Conservation (phyloP, 1,284 basidiomycete genomes). For the Microbotryum scabiosae region DNA sequence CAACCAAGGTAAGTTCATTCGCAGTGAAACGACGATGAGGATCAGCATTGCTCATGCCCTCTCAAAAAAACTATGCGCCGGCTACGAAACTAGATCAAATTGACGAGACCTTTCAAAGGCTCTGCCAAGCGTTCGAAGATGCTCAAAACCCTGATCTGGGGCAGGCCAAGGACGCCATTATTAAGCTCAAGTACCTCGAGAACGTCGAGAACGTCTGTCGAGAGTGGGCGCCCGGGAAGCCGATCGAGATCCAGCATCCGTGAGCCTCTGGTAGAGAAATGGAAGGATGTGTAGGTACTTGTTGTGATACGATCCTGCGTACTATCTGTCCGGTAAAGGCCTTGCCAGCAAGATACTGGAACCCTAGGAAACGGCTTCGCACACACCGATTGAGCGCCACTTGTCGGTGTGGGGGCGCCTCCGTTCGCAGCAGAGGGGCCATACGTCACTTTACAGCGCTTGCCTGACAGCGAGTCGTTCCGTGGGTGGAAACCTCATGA, state of each 20-base stretch:
- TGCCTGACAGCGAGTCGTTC: too few relatives aligned
- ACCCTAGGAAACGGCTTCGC: too few relatives aligned
- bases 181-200: slow-evolving; percentile 66
- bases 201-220: slow-evolving; percentile 63
- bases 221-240: slow-evolving; percentile 39
- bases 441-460: too few relatives aligned
- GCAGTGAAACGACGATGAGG: background rate
- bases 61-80: background rate
- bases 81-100: slow-evolving; percentile 49
- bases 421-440: too few relatives aligned
- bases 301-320: too few relatives aligned
- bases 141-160: slow-evolving; percentile 51
- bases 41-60: background rate
- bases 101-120: slow-evolving; percentile 44
- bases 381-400: too few relatives aligned
- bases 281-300: too few relatives aligned
- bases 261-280: background rate
- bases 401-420: too few relatives aligned
- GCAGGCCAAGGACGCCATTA: slow-evolving; percentile 48
- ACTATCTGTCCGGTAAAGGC: too few relatives aligned
- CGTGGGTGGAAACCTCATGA: too few relatives aligned
- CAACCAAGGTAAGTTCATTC: slow-evolving; percentile 53
- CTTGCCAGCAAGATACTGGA: too few relatives aligned
- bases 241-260: slow-evolving; percentile 30
- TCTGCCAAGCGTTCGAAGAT: slow-evolving; percentile 50